phyloP scores from a whole-genome alignment of 2,329 filamentous ascomycete genomes.

The Bipolaris cookei region DNA sequence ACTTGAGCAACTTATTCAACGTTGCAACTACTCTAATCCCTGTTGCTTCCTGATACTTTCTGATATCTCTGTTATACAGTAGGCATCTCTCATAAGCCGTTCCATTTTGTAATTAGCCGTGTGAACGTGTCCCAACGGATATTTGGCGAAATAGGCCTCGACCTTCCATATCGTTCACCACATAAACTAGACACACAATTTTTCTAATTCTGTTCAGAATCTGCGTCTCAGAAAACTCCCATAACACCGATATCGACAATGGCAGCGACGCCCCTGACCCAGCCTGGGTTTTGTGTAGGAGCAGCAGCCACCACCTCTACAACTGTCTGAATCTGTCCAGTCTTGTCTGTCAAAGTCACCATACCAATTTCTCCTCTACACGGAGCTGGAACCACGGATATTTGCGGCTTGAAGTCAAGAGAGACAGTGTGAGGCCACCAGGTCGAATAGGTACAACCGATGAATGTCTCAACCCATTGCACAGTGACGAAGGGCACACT shows the following conservation, averaged over 20 bases:
- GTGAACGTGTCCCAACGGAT: slow-evolving; percentile 2
- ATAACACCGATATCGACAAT: slow-evolving; percentile 35
- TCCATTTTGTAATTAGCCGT: neutral
- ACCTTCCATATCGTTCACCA: neutral
- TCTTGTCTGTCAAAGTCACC: slow-evolving; percentile 43
- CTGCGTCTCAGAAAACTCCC: slow-evolving; percentile 22
- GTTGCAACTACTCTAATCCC: neutral
- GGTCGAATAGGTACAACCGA: slow-evolving; percentile 34
- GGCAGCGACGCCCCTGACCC: slow-evolving; percentile 27
- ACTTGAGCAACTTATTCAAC: slow-evolving; percentile 3
- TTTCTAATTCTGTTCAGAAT: neutral
- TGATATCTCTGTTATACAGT: slow-evolving; percentile 1
- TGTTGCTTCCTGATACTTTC: neutral
- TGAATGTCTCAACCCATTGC: slow-evolving; percentile 43
- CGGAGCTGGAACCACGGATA: slow-evolving; percentile 31
- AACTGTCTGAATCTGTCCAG: slow-evolving; percentile 37
- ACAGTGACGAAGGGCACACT: slow-evolving; percentile 36
- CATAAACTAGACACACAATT: neutral
- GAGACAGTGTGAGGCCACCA: slow-evolving; percentile 44
- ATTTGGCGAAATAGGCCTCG: neutral
- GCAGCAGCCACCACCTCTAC: slow-evolving; percentile 31
- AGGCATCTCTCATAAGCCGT: slow-evolving; percentile 7
- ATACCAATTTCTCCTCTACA: slow-evolving; percentile 43
- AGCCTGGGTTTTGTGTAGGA: slow-evolving; percentile 23
- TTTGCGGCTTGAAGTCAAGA: slow-evolving; percentile 31